Conservation (phyloP, 1,139 yeast genomes). For the Hyphopichia buzzinii region DNA sequence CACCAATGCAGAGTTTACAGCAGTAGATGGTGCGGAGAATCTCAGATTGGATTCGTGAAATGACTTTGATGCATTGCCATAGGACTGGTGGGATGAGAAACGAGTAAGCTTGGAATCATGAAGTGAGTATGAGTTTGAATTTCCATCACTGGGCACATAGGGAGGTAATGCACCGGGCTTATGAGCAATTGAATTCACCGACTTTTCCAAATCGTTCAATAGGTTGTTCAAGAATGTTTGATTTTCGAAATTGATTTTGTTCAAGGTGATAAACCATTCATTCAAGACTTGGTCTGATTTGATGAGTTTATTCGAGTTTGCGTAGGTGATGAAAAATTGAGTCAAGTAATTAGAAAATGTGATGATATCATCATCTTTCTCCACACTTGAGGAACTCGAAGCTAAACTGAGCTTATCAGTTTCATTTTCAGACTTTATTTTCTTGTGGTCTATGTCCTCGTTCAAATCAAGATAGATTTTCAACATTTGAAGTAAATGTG, state of each 20-base stretch:
- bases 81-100: too few species aligned
- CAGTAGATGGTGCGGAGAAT: background rate
- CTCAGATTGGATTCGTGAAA: background rate
- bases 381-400: constrained; percentile 1
- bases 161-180: too few species aligned
- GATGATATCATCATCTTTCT: constrained; percentile 12
- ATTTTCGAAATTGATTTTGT: constrained; percentile 12
- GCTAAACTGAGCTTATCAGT: background rate
- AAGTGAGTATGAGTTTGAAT: too few species aligned
- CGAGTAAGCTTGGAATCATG: too few species aligned
- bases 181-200: constrained; percentile 3
- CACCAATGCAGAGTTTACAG: background rate
- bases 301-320: constrained; percentile 29
- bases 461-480: constrained; percentile 15
- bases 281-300: constrained; percentile 23
- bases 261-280: constrained; percentile 27
- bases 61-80: background rate
- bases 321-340: constrained; percentile 28
- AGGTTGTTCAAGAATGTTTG: constrained; percentile 5
- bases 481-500: constrained; percentile 34
- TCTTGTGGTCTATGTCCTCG: background rate
- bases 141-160: too few species aligned
- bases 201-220: constrained; percentile 3
- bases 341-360: constrained; percentile 25
- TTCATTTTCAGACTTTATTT: background rate